phyloP scores from a whole-genome alignment of 2,329 filamentous ascomycete species.

The Ophiostoma ips region DNA sequence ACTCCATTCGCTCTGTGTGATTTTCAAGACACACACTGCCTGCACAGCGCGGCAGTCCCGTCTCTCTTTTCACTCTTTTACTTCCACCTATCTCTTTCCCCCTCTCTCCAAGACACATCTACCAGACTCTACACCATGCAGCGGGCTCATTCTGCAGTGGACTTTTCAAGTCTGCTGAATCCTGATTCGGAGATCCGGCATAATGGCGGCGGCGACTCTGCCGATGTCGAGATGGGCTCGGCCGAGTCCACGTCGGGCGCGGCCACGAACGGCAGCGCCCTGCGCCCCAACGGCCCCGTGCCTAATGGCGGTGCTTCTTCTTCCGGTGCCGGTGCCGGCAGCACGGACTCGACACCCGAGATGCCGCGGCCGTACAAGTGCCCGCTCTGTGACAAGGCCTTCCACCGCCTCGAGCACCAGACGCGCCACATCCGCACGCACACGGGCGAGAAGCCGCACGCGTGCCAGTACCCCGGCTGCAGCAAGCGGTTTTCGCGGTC shows the following conservation, averaged over 20 bases:
- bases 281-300: constrained; percentile 49
- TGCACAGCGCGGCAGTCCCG: background rate
- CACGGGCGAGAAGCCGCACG: constrained; percentile 73
- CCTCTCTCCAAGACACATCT: too few species aligned
- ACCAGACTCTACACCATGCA: too few species aligned
- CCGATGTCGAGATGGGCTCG: constrained; percentile 33
- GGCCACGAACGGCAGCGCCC: constrained; percentile 23
- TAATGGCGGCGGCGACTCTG: constrained; percentile 23
- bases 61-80: background rate
- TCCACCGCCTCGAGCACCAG: constrained; percentile 95
- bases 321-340: constrained; percentile 31
- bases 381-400: constrained; percentile 94
- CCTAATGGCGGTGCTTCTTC: constrained; percentile 33
- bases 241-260: constrained; percentile 7
- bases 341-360: constrained; percentile 47
- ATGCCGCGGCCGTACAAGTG: constrained; percentile 96
- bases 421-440: constrained; percentile 77
- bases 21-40: too few species aligned
- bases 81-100: too few species aligned
- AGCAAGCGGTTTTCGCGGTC: constrained; percentile 94
- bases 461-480: constrained; percentile 88
- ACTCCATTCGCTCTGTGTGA: too few species aligned
- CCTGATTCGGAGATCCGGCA: constrained; percentile 27
- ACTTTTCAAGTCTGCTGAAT: constrained; percentile 65
- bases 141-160: constrained; percentile 57